Evolutionary conservation across 2,329 filamentous ascomycete species (phyloP), one percentile per base, ranked within the genome.

Genomic region (Teratosphaeria nubilosa): DNA sequence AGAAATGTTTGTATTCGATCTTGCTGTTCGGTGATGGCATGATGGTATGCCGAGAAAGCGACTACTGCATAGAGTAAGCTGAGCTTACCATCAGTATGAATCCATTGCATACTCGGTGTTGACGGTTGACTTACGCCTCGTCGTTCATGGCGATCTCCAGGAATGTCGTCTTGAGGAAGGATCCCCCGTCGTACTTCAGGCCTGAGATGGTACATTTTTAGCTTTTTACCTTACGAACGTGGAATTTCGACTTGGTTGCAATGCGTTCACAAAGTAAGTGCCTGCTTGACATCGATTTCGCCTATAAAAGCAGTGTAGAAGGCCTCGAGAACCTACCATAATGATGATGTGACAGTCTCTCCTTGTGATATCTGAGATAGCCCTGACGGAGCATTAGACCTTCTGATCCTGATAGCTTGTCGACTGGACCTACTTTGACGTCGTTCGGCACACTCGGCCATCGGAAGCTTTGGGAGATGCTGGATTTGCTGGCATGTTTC

Each of bases 21-120:
- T 54, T 85, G 77, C 0, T 86, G 83, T 54, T 86, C 83, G 45
- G 81, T 80, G 54, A 96, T 72, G 1, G 88, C 88, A 64, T 87
- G 82, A 65, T 95, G 90, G 68, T 96, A 97, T 0, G 91, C 89
- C 11, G 92, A 82, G 70, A 96, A 97, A 0, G 88, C 90, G 10
- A 91, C 88, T 4, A 96, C 76, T 0, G 91, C 91, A 70, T 96
- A 91, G 5, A 96, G 80, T 11, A 97, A 77, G 6, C 41, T 48
- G 41, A 48, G 41, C 10, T 22, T 22, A 20, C n/a, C 10, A n/a
- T 48, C 41, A 48, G 41, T 22, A 22, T 22, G 9, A 16, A 22
- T 22, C 3, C n/a, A 48, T 22, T 48, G 41, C 20, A 20, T 5
- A 48, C n/a, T 48, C 9, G 22, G 34, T 20, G 20, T 48, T 5